phyloP scores from a whole-genome alignment of 495 filamentous ascomycete species.

The Trichocladium uniseriatum region DNA sequence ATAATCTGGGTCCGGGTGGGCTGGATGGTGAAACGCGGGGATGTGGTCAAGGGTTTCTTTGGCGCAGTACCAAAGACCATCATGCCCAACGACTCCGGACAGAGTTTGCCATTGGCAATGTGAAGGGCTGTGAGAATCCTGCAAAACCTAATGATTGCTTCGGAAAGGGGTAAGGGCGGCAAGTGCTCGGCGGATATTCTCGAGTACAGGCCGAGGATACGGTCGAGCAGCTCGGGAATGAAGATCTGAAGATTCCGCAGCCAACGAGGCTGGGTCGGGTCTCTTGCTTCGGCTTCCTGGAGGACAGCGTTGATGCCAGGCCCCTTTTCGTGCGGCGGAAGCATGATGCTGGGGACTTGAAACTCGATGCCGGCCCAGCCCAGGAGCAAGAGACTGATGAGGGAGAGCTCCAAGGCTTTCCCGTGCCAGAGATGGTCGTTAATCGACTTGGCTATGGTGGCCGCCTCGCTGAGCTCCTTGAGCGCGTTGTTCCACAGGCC shows the following conservation, averaged over 20 bases:
- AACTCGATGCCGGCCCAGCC: constrained; percentile 83
- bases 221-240: constrained; percentile 56
- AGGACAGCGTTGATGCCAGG: constrained; percentile 37
- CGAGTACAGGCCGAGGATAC: constrained; percentile 73
- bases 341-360: constrained; percentile 52
- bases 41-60: constrained; percentile 29
- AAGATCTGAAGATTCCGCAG: constrained; percentile 34
- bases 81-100: constrained; percentile 55
- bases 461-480: constrained; percentile 74
- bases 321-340: constrained; percentile 39
- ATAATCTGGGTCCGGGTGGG: constrained; percentile 59
- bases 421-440: constrained; percentile 96
- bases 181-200: constrained; percentile 73
- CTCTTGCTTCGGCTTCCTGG: constrained; percentile 34
- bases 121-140: constrained; percentile 64
- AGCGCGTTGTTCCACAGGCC: constrained; percentile 86
- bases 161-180: constrained; percentile 71
- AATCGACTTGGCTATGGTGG: constrained; percentile 62
- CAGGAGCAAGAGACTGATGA: constrained; percentile 73
- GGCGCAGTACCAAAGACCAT: constrained; percentile 44
- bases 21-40: constrained; percentile 38
- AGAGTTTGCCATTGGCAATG: constrained; percentile 56
- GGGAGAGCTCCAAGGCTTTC: constrained; percentile 81
- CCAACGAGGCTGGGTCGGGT: constrained; percentile 34
- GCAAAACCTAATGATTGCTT: constrained; percentile 70